phyloP scores from a whole-genome alignment of 306 rosid genomes.

The Macrotyloma uniflorum region DNA sequence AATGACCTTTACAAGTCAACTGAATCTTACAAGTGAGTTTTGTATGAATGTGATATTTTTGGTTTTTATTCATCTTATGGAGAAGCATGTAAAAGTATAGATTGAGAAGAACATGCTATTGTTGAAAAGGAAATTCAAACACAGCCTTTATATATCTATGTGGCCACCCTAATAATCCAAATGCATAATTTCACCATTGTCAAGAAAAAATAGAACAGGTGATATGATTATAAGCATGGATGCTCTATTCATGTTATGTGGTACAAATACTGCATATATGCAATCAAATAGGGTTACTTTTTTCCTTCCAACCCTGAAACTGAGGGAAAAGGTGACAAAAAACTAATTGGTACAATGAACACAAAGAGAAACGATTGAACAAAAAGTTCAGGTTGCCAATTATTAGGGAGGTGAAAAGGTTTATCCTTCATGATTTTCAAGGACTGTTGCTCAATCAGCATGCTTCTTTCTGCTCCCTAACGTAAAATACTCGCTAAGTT shows the following conservation, averaged over 20 bases:
- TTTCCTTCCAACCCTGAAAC: conserved; percentile 51
- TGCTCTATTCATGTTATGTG: conserved; percentile 31
- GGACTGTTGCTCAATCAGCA: conserved; percentile 47
- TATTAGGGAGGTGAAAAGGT: conserved; percentile 32
- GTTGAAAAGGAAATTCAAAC: too few relatives aligned
- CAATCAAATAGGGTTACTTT: conserved; percentile 43
- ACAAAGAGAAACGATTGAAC: conserved; percentile 37
- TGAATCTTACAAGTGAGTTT: too few relatives aligned
- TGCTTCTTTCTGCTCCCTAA: conserved; percentile 62
- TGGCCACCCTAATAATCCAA: not conserved
- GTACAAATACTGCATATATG: conserved; percentile 29
- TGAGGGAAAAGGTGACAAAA: conserved; percentile 47
- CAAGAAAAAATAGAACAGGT: not conserved
- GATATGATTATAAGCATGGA: conserved; percentile 26
- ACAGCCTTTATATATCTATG: too few relatives aligned
- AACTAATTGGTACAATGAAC: conserved; percentile 35
- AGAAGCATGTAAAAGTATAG: too few relatives aligned
- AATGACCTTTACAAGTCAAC: too few relatives aligned
- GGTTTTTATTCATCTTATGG: too few relatives aligned
- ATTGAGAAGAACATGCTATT: too few relatives aligned
- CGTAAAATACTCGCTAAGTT: conserved; percentile 40
- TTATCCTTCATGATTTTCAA: conserved; percentile 36
- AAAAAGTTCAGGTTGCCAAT: conserved; percentile 52
- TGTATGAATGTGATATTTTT: too few relatives aligned
- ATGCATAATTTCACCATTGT: not conserved